A percentile compares a stretch with the other conserved stretches of the same genome.
These are phyloP conservation scores for Rhodamnia argentea DNA, from an alignment of 345 rosid genomes.

Conservation along the genomic window DNA sequence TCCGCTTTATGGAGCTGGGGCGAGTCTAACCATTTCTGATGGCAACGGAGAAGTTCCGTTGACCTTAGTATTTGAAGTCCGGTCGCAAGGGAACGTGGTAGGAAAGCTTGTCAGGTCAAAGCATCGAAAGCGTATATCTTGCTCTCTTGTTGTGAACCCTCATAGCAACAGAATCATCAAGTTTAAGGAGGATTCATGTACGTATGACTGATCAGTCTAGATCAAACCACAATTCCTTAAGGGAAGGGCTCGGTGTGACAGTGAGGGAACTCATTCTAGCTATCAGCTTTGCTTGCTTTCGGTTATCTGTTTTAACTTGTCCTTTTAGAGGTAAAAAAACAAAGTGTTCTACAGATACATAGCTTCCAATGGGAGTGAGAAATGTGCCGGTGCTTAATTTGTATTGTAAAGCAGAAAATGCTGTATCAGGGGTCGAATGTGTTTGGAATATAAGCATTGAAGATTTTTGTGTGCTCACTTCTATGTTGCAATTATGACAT, in stretches of 20 bases:
- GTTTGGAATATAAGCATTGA: not conserved
- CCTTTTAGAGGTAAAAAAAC: not conserved
- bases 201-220: constrained; percentile 8
- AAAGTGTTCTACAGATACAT: not conserved
- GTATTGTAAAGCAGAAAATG: not conserved
- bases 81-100: constrained; percentile 61
- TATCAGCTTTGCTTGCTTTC: not conserved
- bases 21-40: constrained; percentile 26
- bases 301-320: not conserved
- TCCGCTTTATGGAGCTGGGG: constrained; percentile 82
- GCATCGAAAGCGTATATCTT: constrained; percentile 35
- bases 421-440: not conserved
- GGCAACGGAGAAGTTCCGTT: constrained; percentile 38
- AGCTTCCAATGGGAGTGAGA: not conserved
- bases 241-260: not conserved
- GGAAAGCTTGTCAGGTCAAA: constrained; percentile 64
- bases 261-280: not conserved
- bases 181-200: constrained; percentile 28
- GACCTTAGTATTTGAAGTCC: constrained; percentile 46
- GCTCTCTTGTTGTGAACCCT: constrained; percentile 48
- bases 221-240: not conserved
- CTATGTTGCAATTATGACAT: not conserved
- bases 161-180: constrained; percentile 37
- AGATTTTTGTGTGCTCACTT: not conserved
- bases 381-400: not conserved